Conservation (phyloP, 164 flowering plant species). For the Nymphaea colorata region DNA sequence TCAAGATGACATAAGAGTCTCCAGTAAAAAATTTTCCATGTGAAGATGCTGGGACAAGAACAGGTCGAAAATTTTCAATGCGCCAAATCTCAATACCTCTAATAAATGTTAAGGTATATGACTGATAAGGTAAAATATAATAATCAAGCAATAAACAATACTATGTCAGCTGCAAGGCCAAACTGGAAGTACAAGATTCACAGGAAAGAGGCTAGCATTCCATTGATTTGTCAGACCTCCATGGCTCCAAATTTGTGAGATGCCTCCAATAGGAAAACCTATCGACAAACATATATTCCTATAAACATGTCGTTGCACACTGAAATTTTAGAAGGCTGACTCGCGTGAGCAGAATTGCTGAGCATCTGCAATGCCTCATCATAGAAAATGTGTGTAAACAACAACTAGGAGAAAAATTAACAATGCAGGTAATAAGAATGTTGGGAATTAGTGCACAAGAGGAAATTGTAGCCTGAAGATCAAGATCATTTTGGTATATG, state of each 20-base stretch:
- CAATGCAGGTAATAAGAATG: no score
- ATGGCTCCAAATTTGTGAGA: not conserved
- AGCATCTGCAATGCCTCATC: no score
- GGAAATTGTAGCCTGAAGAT: no score
- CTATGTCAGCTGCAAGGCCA: no score
- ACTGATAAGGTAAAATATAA: not conserved
- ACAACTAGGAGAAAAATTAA: no score
- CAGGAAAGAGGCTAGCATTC: not conserved
- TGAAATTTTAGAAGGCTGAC: no score
- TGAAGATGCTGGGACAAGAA: constrained; percentile 51
- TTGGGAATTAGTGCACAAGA: no score
- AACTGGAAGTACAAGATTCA: not conserved
- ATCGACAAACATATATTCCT: no score
- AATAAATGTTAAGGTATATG: constrained; percentile 41
- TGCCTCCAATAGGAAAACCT: not conserved
- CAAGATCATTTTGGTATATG: no score
- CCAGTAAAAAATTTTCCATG: constrained; percentile 91
- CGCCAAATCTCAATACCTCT: constrained; percentile 99
- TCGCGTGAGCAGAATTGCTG: no score
- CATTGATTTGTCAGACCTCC: not conserved
- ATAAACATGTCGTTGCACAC: no score
- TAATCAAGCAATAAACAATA: not conserved
- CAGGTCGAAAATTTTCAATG: constrained; percentile 80
- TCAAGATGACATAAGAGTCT: constrained; percentile 82
- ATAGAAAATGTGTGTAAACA: no score